Base-by-base conservation (phyloP, 495 filamentous ascomycete genomes). In the Penicillium paradoxum region DNA sequence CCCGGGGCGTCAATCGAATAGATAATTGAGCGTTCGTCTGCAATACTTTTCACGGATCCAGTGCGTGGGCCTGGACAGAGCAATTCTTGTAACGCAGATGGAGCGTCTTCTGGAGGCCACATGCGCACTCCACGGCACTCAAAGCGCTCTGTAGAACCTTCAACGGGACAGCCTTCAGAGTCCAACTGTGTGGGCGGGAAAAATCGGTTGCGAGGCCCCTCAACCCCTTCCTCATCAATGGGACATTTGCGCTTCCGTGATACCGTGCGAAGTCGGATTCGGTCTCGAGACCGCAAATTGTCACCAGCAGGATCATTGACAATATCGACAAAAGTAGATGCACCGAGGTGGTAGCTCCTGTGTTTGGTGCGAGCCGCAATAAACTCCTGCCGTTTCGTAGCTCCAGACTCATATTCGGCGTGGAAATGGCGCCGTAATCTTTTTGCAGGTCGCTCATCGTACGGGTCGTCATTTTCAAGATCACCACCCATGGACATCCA, bases 321-420 rank as follows among this genome's bases (percentile, higher is more conserved):
- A 3, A 90, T 67, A 54, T 90, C 86, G 8, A 89, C 41, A 56
- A 81, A 88, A 3, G 83, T 77, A n/a, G 75, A 74, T 29, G 77
- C 77, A 21, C 71, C 71, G 13, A 76, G 67, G 49, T 86, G 71
- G 54, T 89, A 90, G 18, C 72, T 73, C 25, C 81, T 79, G 40
- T 85, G 68, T 32, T 80, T 79, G 6, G 79, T 84, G 50, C 82
- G 81, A 41, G 73, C 76, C 15, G 82, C 63, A 17, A 82, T 81
- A 50, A 79, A 81, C 30, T 75, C 73, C 9, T 75, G 69, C 13
- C 73, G 64, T 11, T 62, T 47, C 6, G 58, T 57, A 41, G 77
- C 67, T 25, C 71, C 69, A 10, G 65, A 62, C 21, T 71, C 69
- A 59, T 83, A 80, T 46, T 78, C 76, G 7, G 60, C 42, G 54